Percentiles rank a stretch among this genome's conserved stretches.
Evolutionary conservation across 2,329 filamentous ascomycete species (phyloP).

Genomic region (Exophiala alcalophila): DNA sequence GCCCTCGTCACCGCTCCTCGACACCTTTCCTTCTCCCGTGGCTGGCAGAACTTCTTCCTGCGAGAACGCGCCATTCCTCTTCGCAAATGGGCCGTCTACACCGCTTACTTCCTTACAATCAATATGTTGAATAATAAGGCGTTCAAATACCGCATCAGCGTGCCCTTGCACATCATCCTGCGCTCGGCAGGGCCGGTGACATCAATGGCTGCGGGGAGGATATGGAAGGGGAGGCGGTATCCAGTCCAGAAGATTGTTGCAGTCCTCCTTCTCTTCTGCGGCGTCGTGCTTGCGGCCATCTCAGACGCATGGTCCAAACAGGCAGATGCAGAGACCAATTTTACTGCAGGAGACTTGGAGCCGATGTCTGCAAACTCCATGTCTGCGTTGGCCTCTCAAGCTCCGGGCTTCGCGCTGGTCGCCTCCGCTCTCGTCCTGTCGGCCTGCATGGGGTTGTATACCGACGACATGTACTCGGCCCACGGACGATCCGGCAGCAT

Average conservation of each 20-base stretch:
- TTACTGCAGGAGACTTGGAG: constrained; percentile 2
- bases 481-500: constrained; percentile 67
- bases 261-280: constrained; percentile 77
- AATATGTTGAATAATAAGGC: constrained; percentile 97
- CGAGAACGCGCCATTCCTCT: constrained; percentile 77
- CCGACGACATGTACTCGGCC: constrained; percentile 79
- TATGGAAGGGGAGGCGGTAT: constrained; percentile 77
- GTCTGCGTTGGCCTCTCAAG: constrained; percentile 21
- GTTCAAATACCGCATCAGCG: constrained; percentile 93
- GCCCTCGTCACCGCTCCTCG: constrained; percentile 72
- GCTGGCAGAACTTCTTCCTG: constrained; percentile 67
- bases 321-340: constrained; percentile 14
- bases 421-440: constrained; percentile 86
- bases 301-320: constrained; percentile 77
- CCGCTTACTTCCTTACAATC: constrained; percentile 84
- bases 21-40: constrained; percentile 59
- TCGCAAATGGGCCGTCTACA: constrained; percentile 81
- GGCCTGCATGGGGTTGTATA: constrained; percentile 92
- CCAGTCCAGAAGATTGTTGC: constrained; percentile 75
- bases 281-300: constrained; percentile 83
- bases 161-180: constrained; percentile 94
- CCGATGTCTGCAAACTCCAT: constrained; percentile 18
- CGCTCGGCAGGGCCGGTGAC: constrained; percentile 93
- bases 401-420: constrained; percentile 71
- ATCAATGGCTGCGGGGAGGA: constrained; percentile 84